phyloP scores from a whole-genome alignment of 2,329 filamentous ascomycete species.

The Talaromyces sp. region DNA sequence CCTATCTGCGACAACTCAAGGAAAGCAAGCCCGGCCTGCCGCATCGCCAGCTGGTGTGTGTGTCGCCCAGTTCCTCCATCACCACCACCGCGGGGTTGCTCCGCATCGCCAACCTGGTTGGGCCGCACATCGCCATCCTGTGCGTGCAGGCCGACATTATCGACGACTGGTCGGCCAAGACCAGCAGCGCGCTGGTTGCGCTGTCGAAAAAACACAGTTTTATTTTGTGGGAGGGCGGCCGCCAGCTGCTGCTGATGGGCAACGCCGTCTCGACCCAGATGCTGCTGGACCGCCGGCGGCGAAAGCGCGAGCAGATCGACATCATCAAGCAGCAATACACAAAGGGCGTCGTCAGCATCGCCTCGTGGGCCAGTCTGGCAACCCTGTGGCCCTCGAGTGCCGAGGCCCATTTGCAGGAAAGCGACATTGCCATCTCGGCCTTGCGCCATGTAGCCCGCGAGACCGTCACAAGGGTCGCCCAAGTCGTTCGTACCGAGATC shows the following conservation, averaged over 20 bases:
- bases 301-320: constrained; percentile 30
- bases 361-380: constrained; percentile 34
- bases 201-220: constrained; percentile 34
- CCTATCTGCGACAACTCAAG: constrained; percentile 31
- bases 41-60: constrained; percentile 33
- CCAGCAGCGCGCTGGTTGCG: constrained; percentile 36
- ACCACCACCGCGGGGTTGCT: constrained; percentile 52
- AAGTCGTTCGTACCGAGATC: constrained; percentile 38
- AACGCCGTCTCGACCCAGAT: constrained; percentile 13
- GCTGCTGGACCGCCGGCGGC: constrained; percentile 20
- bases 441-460: constrained; percentile 38
- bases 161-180: constrained; percentile 55
- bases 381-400: constrained; percentile 35
- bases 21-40: constrained; percentile 31
- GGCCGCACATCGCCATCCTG: constrained; percentile 56
- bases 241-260: not conserved
- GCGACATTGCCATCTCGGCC: constrained; percentile 37
- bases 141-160: constrained; percentile 60
- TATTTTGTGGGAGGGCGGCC: constrained; percentile 36
- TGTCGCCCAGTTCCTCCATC: constrained; percentile 54
- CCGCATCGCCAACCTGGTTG: constrained; percentile 52
- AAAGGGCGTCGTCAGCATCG: constrained; percentile 31
- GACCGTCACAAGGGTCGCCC: constrained; percentile 32
- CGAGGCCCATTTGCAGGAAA: constrained; percentile 31
- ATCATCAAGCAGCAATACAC: constrained; percentile 35